A percentile compares a stretch with the other conserved stretches of the same genome.
phyloP scores from a whole-genome alignment of 257 asterid species.

The Cruciata laevipes region DNA sequence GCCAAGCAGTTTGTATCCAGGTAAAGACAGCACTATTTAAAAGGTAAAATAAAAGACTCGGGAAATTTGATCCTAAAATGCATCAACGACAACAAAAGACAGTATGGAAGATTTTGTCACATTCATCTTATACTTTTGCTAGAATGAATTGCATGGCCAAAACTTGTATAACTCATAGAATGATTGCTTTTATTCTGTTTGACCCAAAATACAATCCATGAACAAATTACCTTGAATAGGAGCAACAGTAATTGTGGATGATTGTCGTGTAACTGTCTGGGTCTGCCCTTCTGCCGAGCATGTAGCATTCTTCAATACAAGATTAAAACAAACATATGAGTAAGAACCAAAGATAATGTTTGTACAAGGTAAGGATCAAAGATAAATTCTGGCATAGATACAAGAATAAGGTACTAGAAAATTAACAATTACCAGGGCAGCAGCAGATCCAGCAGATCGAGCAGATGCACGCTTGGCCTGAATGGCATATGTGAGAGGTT shows the following conservation, averaged over 20 bases:
- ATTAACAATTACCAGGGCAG: conserved; percentile 50
- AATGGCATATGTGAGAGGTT: conserved; percentile 11
- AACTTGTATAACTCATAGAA: background rate
- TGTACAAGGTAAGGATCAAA: background rate
- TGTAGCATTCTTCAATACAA: conserved; percentile 55
- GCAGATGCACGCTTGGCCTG: conserved; percentile 32
- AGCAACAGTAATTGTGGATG: conserved; percentile 85
- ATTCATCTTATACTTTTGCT: background rate
- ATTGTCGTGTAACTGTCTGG: conserved; percentile 75
- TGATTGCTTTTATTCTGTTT: no score
- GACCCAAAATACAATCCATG: no score
- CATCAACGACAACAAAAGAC: background rate
- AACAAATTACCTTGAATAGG: conserved; percentile 61
- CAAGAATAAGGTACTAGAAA: background rate
- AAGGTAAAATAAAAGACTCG: background rate
- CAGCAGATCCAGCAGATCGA: conserved; percentile 50
- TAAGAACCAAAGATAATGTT: background rate
- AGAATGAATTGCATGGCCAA: background rate
- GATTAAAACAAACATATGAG: background rate
- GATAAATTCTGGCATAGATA: background rate
- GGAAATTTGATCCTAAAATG: background rate
- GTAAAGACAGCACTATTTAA: background rate
- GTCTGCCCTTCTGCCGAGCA: conserved; percentile 71
- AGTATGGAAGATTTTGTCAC: background rate
- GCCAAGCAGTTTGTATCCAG: background rate